A percentile compares a stretch with the other conserved stretches of the same genome.
These are phyloP conservation scores for Aspergillus asperescens DNA, from an alignment of 495 filamentous ascomycete species.

Conservation along the genomic window DNA sequence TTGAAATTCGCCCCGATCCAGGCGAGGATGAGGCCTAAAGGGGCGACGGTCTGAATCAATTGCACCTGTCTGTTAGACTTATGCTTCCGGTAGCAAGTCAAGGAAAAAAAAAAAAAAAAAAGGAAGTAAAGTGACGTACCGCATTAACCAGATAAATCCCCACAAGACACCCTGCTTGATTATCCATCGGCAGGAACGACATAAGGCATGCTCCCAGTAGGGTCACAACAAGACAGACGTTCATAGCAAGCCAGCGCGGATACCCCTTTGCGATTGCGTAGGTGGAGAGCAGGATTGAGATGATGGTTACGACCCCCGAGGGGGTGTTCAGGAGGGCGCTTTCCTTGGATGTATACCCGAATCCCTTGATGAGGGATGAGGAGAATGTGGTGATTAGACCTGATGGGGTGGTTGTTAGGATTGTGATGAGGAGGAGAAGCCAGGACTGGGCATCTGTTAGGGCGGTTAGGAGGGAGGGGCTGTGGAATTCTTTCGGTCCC, in stretches of 20 bases:
- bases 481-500: conserved; percentile 37
- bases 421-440: conserved; percentile 41
- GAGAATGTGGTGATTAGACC: conserved; percentile 49
- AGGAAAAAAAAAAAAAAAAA: no score
- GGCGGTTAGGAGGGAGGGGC: conserved; percentile 29
- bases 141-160: conserved; percentile 61
- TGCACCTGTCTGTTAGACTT: no score
- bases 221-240: conserved; percentile 33
- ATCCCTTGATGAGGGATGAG: conserved; percentile 41
- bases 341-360: conserved; percentile 38
- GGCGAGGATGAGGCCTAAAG: conserved; percentile 37
- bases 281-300: conserved; percentile 48
- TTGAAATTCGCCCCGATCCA: conserved; percentile 42
- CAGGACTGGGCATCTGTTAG: conserved; percentile 37
- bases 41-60: conserved; percentile 34
- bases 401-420: conserved; percentile 46
- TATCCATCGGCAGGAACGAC: conserved; percentile 48
- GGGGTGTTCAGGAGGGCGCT: conserved; percentile 61
- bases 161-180: conserved; percentile 46
- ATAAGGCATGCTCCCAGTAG: conserved; percentile 54
- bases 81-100: no score
- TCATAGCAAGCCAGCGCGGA: conserved; percentile 44
- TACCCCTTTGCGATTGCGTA: conserved; percentile 34
- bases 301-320: conserved; percentile 53
- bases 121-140: no score